Evolutionary conservation across 805 yeast genomes (phyloP).

Genomic region (Maudiozyma pseudohumilis): DNA sequence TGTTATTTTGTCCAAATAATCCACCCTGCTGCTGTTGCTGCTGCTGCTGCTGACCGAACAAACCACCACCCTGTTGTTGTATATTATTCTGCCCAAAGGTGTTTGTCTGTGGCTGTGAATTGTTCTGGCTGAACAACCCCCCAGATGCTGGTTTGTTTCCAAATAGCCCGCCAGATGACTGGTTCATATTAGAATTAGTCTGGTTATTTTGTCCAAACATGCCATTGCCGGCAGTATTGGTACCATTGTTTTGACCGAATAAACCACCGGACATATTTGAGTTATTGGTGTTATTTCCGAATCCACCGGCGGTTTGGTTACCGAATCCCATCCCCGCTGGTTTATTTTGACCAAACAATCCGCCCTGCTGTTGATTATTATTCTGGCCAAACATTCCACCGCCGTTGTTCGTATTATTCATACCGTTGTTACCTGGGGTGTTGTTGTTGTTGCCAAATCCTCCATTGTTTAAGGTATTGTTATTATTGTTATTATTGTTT

Average conservation of each 20-base stretch:
- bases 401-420: no score
- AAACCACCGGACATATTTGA: slow-evolving; percentile 22
- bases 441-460: background rate
- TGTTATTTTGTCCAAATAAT: slow-evolving; percentile 7
- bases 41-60: slow-evolving; percentile 21
- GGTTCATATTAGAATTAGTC: slow-evolving; percentile 4
- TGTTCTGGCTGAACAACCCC: slow-evolving; percentile 17
- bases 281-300: background rate
- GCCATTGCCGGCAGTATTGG: slow-evolving; percentile 23
- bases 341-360: slow-evolving; percentile 28
- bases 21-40: slow-evolving; percentile 18
- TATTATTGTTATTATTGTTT: slow-evolving; percentile 17
- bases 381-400: slow-evolving; percentile 33
- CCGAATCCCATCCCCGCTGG: slow-evolving; percentile 8
- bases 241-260: slow-evolving; percentile 21
- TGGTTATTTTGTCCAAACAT: slow-evolving; percentile 18
- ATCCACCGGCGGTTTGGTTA: slow-evolving; percentile 2
- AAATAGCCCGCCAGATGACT: slow-evolving; percentile 11
- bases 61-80: slow-evolving; percentile 7
- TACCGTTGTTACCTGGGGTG: slow-evolving; percentile 15
- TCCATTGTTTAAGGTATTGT: slow-evolving; percentile 14
- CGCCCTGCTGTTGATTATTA: slow-evolving; percentile 19
- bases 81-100: slow-evolving; percentile 8
- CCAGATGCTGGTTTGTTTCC: slow-evolving; percentile 14
- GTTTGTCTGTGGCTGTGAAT: slow-evolving; percentile 19